phyloP scores from a whole-genome alignment of 2,329 filamentous ascomycete genomes.

The Trichoderma citrinoviride region DNA sequence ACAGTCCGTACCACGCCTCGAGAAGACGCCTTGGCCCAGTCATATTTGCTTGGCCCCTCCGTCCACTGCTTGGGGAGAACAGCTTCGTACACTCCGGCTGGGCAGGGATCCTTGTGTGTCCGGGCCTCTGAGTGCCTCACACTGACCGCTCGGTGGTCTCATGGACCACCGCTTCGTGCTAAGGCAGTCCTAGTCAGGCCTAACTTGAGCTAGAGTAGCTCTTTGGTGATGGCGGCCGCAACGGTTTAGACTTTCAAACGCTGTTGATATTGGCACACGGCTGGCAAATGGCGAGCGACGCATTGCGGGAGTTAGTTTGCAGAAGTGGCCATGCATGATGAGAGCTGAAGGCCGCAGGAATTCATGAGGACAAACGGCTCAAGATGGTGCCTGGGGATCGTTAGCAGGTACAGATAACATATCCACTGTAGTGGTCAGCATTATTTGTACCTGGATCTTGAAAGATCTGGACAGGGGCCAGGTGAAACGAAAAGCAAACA shows the following conservation, averaged over 20 bases:
- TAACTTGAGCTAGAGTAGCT: conserved; percentile 9
- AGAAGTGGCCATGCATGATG: no score
- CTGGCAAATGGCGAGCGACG: not conserved
- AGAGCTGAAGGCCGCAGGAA: no score
- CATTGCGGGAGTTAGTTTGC: no score
- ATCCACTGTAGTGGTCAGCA: no score
- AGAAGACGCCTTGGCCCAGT: not conserved
- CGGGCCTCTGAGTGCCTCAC: not conserved
- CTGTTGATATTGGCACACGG: not conserved
- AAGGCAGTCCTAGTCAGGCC: not conserved
- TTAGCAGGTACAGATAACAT: no score
- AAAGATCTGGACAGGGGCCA: not conserved
- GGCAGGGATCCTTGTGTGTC: not conserved
- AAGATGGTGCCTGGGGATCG: no score
- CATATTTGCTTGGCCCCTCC: no score
- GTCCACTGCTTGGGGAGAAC: not conserved
- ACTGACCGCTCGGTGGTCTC: conserved; percentile 4
- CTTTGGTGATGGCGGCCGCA: conserved; percentile 3
- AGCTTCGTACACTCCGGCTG: not conserved
- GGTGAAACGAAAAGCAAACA: not conserved
- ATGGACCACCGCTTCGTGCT: conserved; percentile 5
- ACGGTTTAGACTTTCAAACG: not conserved
- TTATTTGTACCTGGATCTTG: no score
- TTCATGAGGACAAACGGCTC: no score
- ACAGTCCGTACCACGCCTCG: not conserved